These are phyloP conservation scores for Yamadazyma phyllophila DNA, from an alignment of 805 yeast species.

Conservation along the genomic window DNA sequence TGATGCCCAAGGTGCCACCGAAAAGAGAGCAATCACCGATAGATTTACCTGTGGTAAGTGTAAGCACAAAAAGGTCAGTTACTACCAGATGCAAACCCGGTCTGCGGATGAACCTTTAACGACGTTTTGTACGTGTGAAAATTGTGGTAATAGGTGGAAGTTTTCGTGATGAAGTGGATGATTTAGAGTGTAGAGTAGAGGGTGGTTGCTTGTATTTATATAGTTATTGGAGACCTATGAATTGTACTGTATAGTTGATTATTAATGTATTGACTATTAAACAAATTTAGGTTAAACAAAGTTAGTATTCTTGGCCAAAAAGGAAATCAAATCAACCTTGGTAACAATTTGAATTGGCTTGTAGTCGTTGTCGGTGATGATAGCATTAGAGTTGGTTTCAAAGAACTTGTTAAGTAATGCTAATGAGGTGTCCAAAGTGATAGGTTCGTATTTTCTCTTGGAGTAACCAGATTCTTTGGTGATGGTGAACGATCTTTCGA, in stretches of 20 bases:
- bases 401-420: conserved; percentile 72
- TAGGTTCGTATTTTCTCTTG: conserved; percentile 64
- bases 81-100: conserved; percentile 96
- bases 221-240: too few species aligned
- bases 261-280: not conserved
- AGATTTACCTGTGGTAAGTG: conserved; percentile 97
- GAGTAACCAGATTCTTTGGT: conserved; percentile 53
- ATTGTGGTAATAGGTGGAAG: conserved; percentile 98
- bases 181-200: conserved; percentile 6
- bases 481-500: conserved; percentile 62
- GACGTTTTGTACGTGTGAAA: conserved; percentile 96
- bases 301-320: conserved; percentile 36
- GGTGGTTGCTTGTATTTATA: not conserved
- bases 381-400: conserved; percentile 81
- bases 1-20: conserved; percentile 97
- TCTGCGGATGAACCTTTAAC: conserved; percentile 99
- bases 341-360: conserved; percentile 84
- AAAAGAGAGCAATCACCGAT: conserved; percentile 93
- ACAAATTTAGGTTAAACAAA: conserved; percentile 4
- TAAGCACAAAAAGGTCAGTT: conserved; percentile 94
- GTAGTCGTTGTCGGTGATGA: conserved; percentile 68
- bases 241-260: too few species aligned
- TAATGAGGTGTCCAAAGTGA: conserved; percentile 64
- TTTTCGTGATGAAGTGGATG: conserved; percentile 54
- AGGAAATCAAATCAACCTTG: conserved; percentile 72